Base-by-base conservation (phyloP, 2,329 filamentous ascomycete genomes). In the Fusarium concolor region DNA sequence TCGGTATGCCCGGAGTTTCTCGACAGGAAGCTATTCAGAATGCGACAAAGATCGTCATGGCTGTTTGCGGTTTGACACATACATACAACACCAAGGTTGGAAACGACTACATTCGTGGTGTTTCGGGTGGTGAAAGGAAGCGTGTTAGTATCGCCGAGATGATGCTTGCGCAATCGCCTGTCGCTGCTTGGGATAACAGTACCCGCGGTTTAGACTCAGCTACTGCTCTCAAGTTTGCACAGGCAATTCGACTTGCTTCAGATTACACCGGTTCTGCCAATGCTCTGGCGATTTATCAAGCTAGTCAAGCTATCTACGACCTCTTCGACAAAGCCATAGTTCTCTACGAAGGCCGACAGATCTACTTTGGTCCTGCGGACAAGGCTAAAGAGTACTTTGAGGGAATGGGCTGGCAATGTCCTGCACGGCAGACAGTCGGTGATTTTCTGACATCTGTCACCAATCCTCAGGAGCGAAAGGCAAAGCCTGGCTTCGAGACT, bases 81-180 rank as follows among this genome's bases (percentile, higher is more conserved):
- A 92, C 90, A 0, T 82, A 90, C 70, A 85, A 89, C 62, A 94
- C 92, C 9, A 91, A 90, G 71, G 90, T 94, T 14, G 92, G 92
- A 10, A 89, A 93, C 62, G 90, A 93, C 69, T 88, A 91, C 42
- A 84, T 94, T 12, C 87, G 90, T 2, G 92, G 92, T 47, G 86
- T 92, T 1, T 89, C 86, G 10, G 90, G 90, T 26, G 90, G 90
- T 37, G 90, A 92, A 76, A 83, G 89, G 56, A 94, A 96, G 80
- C 89, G 93, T 76, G 92, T 96, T 7, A 92, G 89, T 43, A 93
- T 96, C 64, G 92, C 91, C 2, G 92, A 96, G 78, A 92, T 92
- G 68, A 85, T 90, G 62, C 81, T 94, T 12, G 89, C 89, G 17
- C 82, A 84, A 33, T 86, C 87, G 0, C 85, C 85, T 0, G 77